A percentile compares a stretch with the other conserved stretches of the same genome.
phyloP scores from a whole-genome alignment of 768 basidiomycete species.

The Daedalea quercina region DNA sequence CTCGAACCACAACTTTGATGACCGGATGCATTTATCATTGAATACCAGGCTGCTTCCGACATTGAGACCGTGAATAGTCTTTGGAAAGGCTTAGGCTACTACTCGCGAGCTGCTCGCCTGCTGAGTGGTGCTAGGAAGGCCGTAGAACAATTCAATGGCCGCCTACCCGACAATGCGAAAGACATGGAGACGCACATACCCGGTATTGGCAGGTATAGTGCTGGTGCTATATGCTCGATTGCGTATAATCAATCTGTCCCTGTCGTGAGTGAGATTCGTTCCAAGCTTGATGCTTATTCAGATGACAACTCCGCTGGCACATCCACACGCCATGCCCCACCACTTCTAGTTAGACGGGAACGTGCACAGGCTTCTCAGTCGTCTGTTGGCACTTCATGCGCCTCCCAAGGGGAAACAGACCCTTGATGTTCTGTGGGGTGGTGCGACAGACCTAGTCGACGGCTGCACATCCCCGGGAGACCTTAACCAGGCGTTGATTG shows the following conservation, averaged over 20 bases:
- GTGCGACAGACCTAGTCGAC: constrained; percentile 64
- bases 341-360: constrained; percentile 76
- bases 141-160: constrained; percentile 56
- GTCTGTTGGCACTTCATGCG: constrained; percentile 77
- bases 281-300: not conserved
- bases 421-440: constrained; percentile 77
- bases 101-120: constrained; percentile 78
- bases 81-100: constrained; percentile 93
- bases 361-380: constrained; percentile 78
- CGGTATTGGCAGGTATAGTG: constrained; percentile 86
- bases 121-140: constrained; percentile 80
- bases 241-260: constrained; percentile 81
- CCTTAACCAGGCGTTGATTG: constrained; percentile 90
- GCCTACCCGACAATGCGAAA: constrained; percentile 72
- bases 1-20: not conserved
- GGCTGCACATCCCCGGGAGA: constrained; percentile 60
- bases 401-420: constrained; percentile 74
- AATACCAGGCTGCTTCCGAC: constrained; percentile 50
- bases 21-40: not conserved
- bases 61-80: constrained; percentile 82
- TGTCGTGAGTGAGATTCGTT: constrained; percentile 50
- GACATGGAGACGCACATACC: constrained; percentile 80
- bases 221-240: constrained; percentile 80
- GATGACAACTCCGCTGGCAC: not conserved
- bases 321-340: constrained; percentile 1